These are phyloP conservation scores for Paracamarosporium sp. DNA, from an alignment of 2,329 filamentous ascomycete species.

Conservation along the genomic window DNA sequence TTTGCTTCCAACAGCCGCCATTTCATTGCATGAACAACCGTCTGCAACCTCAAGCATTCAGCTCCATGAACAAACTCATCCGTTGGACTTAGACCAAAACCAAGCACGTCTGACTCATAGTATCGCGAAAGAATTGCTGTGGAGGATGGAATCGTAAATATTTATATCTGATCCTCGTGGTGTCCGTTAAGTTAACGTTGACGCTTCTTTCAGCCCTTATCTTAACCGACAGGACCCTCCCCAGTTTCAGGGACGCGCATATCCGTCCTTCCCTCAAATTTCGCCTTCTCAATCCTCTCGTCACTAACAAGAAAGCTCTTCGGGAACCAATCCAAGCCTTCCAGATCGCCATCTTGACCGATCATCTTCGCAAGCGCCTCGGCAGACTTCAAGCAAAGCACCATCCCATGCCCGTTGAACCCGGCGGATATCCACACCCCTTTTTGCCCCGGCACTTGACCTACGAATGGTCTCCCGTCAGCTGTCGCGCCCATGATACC, in stretches of 20 bases:
- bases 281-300: constrained; percentile 47
- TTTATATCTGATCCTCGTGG: no score
- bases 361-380: constrained; percentile 65
- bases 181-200: no score
- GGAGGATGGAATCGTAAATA: no score
- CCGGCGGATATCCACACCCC: constrained; percentile 64
- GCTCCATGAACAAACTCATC: no score
- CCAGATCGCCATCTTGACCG: constrained; percentile 30
- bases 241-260: constrained; percentile 19
- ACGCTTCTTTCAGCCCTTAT: not conserved
- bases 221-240: not conserved
- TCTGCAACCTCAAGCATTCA: no score
- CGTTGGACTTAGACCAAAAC: no score
- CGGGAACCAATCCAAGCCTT: constrained; percentile 61
- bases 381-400: constrained; percentile 66
- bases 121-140: no score
- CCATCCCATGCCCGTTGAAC: constrained; percentile 73
- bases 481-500: constrained; percentile 61
- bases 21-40: no score
- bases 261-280: constrained; percentile 35
- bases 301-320: constrained; percentile 56
- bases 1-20: no score
- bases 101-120: no score
- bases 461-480: constrained; percentile 59
- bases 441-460: constrained; percentile 48